A percentile compares a stretch with the other conserved stretches of the same genome.
These are phyloP conservation scores for Diutina pseudorugosa DNA, from an alignment of 1,139 yeast genomes.

Conservation along the genomic window DNA sequence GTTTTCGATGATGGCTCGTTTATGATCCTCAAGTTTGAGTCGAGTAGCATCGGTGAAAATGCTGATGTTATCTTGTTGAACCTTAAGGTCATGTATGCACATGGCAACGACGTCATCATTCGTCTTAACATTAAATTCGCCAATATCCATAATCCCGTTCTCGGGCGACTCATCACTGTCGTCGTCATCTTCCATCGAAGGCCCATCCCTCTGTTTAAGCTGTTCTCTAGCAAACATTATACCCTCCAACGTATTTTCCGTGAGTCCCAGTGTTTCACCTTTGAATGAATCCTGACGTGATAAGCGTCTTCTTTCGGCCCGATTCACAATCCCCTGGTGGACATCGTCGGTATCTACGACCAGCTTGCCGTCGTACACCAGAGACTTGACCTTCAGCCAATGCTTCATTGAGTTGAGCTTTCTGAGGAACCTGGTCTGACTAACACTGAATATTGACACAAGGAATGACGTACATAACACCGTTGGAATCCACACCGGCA, in stretches of 20 bases:
- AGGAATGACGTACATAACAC: constrained; percentile 29
- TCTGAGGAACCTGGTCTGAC: constrained; percentile 18
- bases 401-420: constrained; percentile 17
- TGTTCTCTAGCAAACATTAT: constrained; percentile 28
- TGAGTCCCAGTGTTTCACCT: constrained; percentile 30
- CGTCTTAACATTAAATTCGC: constrained; percentile 14
- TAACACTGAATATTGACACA: constrained; percentile 25
- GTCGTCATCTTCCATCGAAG: constrained; percentile 7
- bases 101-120: constrained; percentile 16
- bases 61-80: constrained; percentile 15
- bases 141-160: constrained; percentile 2
- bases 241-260: constrained; percentile 27
- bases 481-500: constrained; percentile 45
- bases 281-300: constrained; percentile 26
- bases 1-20: constrained; percentile 31
- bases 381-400: constrained; percentile 22
- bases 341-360: constrained; percentile 24
- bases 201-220: constrained; percentile 5
- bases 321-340: constrained; percentile 18
- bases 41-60: constrained; percentile 16
- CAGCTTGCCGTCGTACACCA: constrained; percentile 19
- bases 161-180: background rate
- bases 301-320: constrained; percentile 18
- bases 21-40: constrained; percentile 30
- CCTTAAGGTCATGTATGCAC: constrained; percentile 12